These are phyloP conservation scores for Hydrangea macrophylla DNA, from an alignment of 148 eudicot species.

Conservation along the genomic window DNA sequence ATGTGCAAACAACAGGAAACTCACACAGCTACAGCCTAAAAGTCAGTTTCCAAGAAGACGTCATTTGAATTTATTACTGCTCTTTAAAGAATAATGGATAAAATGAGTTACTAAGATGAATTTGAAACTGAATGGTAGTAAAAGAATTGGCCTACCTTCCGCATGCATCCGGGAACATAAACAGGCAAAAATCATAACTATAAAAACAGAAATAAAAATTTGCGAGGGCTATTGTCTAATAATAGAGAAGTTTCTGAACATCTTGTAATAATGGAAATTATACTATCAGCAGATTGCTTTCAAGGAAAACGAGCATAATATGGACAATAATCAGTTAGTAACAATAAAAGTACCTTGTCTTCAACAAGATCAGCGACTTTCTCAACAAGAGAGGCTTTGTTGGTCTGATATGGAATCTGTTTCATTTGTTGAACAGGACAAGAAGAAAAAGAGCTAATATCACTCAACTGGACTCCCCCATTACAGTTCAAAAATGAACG, in stretches of 20 bases:
- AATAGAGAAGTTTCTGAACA: background rate
- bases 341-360: slow-evolving; percentile 56
- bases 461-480: background rate
- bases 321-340: background rate
- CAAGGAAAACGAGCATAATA: background rate
- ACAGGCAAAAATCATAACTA: background rate
- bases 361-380: slow-evolving; percentile 94
- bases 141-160: background rate
- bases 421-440: slow-evolving; percentile 23
- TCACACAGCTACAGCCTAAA: background rate
- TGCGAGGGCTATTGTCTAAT: background rate
- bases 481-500: background rate
- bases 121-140: background rate
- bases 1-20: background rate
- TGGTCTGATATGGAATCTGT: slow-evolving; percentile 97
- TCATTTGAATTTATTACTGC: background rate
- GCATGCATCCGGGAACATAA: background rate
- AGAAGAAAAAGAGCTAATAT: slow-evolving; percentile 8
- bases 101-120: background rate
- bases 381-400: slow-evolving; percentile 88
- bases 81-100: background rate
- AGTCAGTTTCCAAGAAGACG: background rate
- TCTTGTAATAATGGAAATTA: background rate
- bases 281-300: slow-evolving; percentile 1
- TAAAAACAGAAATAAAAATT: background rate